Base-by-base conservation (phyloP, 208 protist genomes). In the Endotrypanum monterogeii region DNA sequence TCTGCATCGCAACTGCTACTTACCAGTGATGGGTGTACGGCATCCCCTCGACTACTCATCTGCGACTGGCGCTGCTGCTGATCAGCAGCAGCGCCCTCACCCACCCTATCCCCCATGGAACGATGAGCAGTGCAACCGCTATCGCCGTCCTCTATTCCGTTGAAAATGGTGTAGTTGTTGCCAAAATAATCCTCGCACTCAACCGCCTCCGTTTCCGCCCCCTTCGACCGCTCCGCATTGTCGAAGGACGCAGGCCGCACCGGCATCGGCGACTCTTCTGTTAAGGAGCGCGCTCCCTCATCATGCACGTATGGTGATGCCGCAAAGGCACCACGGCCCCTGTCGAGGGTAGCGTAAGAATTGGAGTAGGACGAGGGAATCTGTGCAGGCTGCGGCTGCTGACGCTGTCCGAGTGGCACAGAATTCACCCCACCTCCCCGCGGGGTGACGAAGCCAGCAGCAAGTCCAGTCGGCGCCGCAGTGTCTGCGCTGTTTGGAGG, bases 241-340 rank as follows among this genome's bases (percentile, higher is more conserved):
- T 75, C 63, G 37, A 71, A 76, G 25, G 48, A 65, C 18, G 65
- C 48, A 16, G 76, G 76, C 23, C 76, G 76, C 76, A 68, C 70
- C 39, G 76, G 76, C 62, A 80, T 39, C 23, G 76, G 76, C 20
- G 76, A 80, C 63, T 73, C 76, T 3, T 76, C 76, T 14, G 20
- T 62, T 23, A 67, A 6, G 20, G 65, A 18, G 9, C 62, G 69
- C 23, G 41, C 58, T 7, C 74, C 69, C 23, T 58, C 76, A 30
- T 72, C 68, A 37, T 65, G 76, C 41, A 51, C 62, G 65, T 74
- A 80, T 16, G 76, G 76, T 16, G 76, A 80, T 28, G 65, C 70
- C 44, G 70, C 76, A 46, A 75, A 80, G 28, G 70, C 62, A 39
- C 70, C 62, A 20, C 76, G 76, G 54, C 23, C 67, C 28, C 48